A percentile compares a stretch with the other conserved stretches of the same genome.
Conservation (phyloP, 306 rosid species). For the Luffa acutangula region DNA sequence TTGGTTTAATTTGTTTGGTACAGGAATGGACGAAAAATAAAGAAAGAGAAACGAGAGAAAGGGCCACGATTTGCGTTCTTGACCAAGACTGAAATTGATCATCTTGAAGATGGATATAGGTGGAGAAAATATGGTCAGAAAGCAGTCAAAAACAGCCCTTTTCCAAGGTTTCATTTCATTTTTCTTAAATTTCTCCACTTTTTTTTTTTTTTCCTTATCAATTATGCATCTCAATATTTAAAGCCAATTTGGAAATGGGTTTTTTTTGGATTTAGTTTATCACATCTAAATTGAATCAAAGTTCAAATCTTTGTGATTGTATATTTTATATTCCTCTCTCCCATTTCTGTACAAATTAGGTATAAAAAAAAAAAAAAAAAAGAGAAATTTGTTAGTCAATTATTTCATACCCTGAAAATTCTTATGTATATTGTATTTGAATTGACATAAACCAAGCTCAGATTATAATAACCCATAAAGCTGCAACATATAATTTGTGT, state of each 20-base stretch:
- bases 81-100: constrained; percentile 48
- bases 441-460: background rate
- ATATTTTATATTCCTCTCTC: background rate
- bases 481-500: background rate
- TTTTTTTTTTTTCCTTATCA: background rate
- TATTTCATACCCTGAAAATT: background rate
- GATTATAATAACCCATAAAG: background rate
- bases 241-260: background rate
- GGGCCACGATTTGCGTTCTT: constrained; percentile 46
- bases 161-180: constrained; percentile 37
- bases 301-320: background rate
- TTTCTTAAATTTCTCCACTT: background rate
- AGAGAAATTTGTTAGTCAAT: background rate
- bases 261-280: background rate
- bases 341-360: background rate
- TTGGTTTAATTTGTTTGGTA: background rate
- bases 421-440: background rate
- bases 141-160: constrained; percentile 56
- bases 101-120: constrained; percentile 57
- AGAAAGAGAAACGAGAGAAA: constrained; percentile 38
- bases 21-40: constrained; percentile 11
- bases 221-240: background rate
- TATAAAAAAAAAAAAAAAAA: background rate
- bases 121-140: constrained; percentile 66
- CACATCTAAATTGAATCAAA: background rate